Percentiles rank a stretch among this genome's conserved stretches.
Conservation (phyloP, 2,329 filamentous ascomycete species). For the Aspergillus pseudonomiae region DNA sequence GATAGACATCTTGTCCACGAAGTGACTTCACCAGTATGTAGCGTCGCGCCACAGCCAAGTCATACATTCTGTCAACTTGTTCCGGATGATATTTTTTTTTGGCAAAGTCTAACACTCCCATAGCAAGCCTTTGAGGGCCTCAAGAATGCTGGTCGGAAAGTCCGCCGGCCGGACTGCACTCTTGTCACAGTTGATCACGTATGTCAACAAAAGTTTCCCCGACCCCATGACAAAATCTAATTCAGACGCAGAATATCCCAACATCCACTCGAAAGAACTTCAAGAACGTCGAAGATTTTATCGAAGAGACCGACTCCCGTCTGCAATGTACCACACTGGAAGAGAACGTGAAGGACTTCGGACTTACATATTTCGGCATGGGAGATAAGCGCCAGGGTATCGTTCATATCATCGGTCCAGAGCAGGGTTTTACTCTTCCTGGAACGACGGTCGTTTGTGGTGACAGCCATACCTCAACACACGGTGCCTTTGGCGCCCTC, state of each 20-base stretch:
- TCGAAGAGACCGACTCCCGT: conserved; percentile 90
- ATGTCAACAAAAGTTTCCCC: conserved; percentile 45
- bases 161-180: conserved; percentile 94
- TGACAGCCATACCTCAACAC: conserved; percentile 96
- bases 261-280: conserved; percentile 88
- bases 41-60: neutral
- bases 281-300: conserved; percentile 91
- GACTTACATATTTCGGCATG: conserved; percentile 94
- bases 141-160: conserved; percentile 81
- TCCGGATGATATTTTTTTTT: too few species aligned
- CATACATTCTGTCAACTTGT: neutral
- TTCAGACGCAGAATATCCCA: conserved; percentile 74
- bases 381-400: conserved; percentile 97
- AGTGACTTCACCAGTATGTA: conserved; percentile 87
- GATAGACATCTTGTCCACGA: conserved; percentile 97
- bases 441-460: conserved; percentile 97
- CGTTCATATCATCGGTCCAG: conserved; percentile 96
- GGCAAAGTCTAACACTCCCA: conserved; percentile 15
- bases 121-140: conserved; percentile 97
- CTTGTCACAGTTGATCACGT: conserved; percentile 96
- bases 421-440: conserved; percentile 97
- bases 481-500: conserved; percentile 92
- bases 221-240: conserved; percentile 17
- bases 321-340: conserved; percentile 94
- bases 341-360: conserved; percentile 95